Evolutionary conservation across 306 rosid species (phyloP).

Genomic region (Vigna angularis): DNA sequence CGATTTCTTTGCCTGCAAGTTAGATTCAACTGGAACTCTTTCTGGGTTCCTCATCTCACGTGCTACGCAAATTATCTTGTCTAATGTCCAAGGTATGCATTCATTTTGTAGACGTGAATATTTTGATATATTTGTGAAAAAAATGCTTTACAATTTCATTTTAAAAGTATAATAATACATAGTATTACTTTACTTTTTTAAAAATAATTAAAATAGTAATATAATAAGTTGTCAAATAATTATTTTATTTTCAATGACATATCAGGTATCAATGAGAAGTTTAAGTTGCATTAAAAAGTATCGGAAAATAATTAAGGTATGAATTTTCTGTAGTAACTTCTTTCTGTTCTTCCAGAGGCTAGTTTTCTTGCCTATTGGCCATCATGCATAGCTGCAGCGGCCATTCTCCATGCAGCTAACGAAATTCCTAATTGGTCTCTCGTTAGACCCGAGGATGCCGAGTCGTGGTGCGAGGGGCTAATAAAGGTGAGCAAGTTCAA

Average conservation of each 20-base stretch:
- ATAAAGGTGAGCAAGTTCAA: conserved; percentile 68
- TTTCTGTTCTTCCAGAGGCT: conserved; percentile 62
- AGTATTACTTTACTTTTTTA: too few relatives aligned
- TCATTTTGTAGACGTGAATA: not conserved
- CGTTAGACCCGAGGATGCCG: conserved; percentile 81
- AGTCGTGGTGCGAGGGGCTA: conserved; percentile 93
- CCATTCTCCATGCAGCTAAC: conserved; percentile 83
- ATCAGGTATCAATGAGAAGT: not conserved
- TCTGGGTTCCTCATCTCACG: conserved; percentile 73
- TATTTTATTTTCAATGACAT: too few relatives aligned
- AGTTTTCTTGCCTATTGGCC: conserved; percentile 92
- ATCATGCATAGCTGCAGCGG: conserved; percentile 96
- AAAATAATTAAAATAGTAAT: too few relatives aligned
- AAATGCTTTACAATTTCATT: too few relatives aligned
- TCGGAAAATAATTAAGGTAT: not conserved
- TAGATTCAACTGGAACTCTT: conserved; percentile 72
- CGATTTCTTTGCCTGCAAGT: conserved; percentile 86
- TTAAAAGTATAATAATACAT: too few relatives aligned
- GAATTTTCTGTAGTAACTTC: conserved; percentile 2
- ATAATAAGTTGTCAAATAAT: too few relatives aligned
- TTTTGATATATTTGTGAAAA: too few relatives aligned
- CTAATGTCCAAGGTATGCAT: conserved; percentile 73
- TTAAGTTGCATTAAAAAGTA: not conserved
- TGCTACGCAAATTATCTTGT: conserved; percentile 80
- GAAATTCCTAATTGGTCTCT: conserved; percentile 81